Evolutionary conservation across 129 eudicot species (phyloP), one percentile per base, ranked within the genome.

Genomic region (Flaveria ramosissima): DNA sequence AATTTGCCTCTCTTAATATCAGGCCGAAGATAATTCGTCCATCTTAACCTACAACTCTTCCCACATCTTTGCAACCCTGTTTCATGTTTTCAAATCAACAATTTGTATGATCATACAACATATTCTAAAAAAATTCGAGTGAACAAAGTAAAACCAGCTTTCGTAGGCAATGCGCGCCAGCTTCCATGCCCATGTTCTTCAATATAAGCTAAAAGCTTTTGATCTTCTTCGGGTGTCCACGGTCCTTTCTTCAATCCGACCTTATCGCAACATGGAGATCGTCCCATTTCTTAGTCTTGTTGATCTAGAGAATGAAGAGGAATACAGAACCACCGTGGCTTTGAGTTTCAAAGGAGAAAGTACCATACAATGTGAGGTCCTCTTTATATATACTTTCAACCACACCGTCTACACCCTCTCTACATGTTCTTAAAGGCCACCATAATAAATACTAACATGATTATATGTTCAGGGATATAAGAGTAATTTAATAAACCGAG

Each of bases 161-260:
- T 92, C 19, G 88, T 20, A 48, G 98, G 98, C 75, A 92, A 78
- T 36, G 96, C 98, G 1, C 98, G 93, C 98, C 98, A 92, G 83
- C 96, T 92, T 13, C 98, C 98, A 81, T 92, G 98, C 41, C 98
- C 96, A 19, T 92, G 92, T 79, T 90, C 90, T 71, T 92, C 96
- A n/a, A 92, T 90, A 74, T 88, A 86, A 53, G 94, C 96, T 59
- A 92, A 72, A 46, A 92, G 96, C 72, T 92, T 92, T 60, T 92
- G 92, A 80, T 92, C 98, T 86, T 92, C 98, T 84, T 92, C 98
- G 0, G 98, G 96, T 17, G 98, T 92, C 98, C 98, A 92, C 7
- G 98, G 98, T 27, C 98, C 98, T 83, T 92, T 92, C 88, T 92
- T 92, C 79, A 92, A 65, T 21, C 98, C 98, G 0, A 88, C 78